Conservation (phyloP, 176 grass and related monocot species). For the Oryza rufipogon region DNA sequence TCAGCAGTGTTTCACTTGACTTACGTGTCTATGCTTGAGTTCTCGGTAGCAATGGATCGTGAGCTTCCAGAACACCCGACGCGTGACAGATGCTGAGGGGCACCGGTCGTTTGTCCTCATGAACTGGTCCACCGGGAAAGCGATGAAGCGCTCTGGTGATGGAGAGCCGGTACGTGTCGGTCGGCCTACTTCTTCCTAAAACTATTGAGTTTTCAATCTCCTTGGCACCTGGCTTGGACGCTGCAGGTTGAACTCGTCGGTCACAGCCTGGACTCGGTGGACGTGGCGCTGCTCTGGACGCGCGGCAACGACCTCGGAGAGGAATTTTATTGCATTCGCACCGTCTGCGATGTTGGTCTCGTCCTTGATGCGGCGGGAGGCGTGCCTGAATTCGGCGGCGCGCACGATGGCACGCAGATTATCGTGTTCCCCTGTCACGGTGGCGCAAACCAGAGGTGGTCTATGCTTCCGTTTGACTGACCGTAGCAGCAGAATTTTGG, state of each 20-base stretch:
- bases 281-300: constrained; percentile 40
- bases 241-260: background rate
- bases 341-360: background rate
- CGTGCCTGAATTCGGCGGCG: background rate
- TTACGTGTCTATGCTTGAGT: too few relatives aligned
- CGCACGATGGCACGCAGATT: constrained; percentile 6
- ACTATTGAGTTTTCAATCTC: background rate
- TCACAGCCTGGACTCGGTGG: constrained; percentile 11
- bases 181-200: background rate
- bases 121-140: constrained; percentile 2
- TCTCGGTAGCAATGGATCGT: constrained; percentile 16
- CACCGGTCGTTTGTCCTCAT: constrained; percentile 33
- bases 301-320: constrained; percentile 4
- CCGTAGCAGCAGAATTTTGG: too few relatives aligned
- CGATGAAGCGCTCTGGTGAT: background rate
- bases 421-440: constrained; percentile 6
- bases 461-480: background rate
- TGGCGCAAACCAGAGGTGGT: constrained; percentile 1
- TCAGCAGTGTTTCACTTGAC: too few relatives aligned
- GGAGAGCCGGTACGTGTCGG: background rate
- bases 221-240: too few relatives aligned
- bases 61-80: constrained; percentile 22
- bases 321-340: constrained; percentile 8
- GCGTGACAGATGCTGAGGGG: constrained; percentile 20
- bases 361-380: constrained; percentile 18